Evolutionary conservation across 2,329 filamentous ascomycete species (phyloP), one percentile per base, ranked within the genome.

Genomic region (Exophiala alcalophila): DNA sequence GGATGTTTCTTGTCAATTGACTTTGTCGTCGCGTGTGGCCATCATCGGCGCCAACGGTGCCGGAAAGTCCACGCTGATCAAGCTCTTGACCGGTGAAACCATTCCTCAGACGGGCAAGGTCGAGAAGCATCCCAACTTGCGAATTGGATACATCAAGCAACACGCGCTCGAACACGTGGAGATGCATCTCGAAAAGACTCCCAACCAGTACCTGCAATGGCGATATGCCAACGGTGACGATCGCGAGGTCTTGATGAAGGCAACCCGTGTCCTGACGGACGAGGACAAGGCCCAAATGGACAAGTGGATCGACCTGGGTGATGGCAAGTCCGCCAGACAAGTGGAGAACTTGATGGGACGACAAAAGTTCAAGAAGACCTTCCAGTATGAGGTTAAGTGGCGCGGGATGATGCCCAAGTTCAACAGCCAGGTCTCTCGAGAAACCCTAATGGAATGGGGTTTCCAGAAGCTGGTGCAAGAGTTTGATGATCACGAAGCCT

Each of bases 131-230:
- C 92, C 92, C 56, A 98, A 98, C 66, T 71, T 98, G 61, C 90
- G 92, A 76, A 96, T 98, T 59, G 92, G 92, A 40, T 98, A 98
- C 74, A 97, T 98, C 73, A 97, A 97, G 74, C 92, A 98, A 73
- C 92, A 98, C 67, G 92, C 92, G 30, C 77, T 98, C 9, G 92
- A 98, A 74, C 92, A 98, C 79, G 92, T 98, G 8, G 91, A 98
- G 71, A 95, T 96, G 91, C 92, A 98, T 63, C 74, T 97, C 57
- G 92, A 98, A 69, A 98, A 98, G 80, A 98, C 92, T 0, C 92
- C 92, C 27, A 97, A 95, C 65, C 92, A 98, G 69, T 98, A 98
- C 63, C 78, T 98, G 23, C 92, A 97, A 69, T 98, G 92, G 92
- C 86, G 92, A 59, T 98, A 97, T 63, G 87, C 87, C 59, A 88